These are phyloP conservation scores for Scenedesmus sp. DNA, from an alignment of 163 green algal genomes.

Conservation along the genomic window DNA sequence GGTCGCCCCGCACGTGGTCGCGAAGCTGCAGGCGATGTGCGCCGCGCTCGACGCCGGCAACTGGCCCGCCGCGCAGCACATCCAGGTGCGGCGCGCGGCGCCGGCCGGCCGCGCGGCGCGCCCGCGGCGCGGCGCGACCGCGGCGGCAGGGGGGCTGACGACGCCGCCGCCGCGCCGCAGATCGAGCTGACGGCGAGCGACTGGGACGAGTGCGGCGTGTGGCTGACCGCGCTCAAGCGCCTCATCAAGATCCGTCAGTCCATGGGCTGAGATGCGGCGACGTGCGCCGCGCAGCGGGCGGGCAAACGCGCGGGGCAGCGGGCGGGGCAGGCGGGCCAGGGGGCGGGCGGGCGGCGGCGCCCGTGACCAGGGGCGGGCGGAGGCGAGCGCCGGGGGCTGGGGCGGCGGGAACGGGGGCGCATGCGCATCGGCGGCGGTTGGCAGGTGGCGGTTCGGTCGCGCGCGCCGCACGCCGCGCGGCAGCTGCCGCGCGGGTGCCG, in stretches of 20 bases:
- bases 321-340: too few species aligned
- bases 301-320: too few species aligned
- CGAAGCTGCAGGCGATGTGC: constrained; percentile 86
- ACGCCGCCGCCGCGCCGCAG: constrained; percentile 56
- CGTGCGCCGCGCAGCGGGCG: background rate
- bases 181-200: constrained; percentile 88
- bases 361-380: too few species aligned
- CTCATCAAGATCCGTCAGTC: constrained; percentile 89
- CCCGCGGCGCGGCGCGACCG: background rate
- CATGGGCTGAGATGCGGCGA: constrained; percentile 8
- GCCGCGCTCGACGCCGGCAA: constrained; percentile 87
- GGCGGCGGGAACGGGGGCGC: too few species aligned
- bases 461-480: too few species aligned
- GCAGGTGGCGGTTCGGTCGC: too few species aligned
- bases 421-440: too few species aligned
- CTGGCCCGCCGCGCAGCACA: constrained; percentile 76
- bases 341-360: too few species aligned
- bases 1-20: constrained; percentile 69
- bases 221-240: constrained; percentile 94
- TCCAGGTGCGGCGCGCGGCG: constrained; percentile 59
- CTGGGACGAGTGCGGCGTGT: constrained; percentile 95
- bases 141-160: too few species aligned
- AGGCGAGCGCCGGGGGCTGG: too few species aligned
- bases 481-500: too few species aligned
- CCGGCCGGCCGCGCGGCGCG: background rate